phyloP scores from a whole-genome alignment of 225 moss, liverwort and hornwort genomes.

The Antitrichia curtipendula region DNA sequence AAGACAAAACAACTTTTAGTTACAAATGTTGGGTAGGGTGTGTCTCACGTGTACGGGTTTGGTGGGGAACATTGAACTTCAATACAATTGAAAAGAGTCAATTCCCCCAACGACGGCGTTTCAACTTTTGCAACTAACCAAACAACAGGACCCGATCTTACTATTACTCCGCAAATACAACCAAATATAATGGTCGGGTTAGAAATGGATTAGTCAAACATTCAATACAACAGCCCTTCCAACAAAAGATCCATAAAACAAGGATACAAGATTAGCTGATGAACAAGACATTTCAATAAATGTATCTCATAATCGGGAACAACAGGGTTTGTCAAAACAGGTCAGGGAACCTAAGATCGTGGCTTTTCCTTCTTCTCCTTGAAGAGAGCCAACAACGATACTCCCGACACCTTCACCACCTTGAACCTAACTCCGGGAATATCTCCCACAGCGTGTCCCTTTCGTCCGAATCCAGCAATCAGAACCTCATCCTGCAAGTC shows the following conservation, averaged over 20 bases:
- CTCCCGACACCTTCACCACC: background rate
- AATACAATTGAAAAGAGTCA: background rate
- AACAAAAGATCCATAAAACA: background rate
- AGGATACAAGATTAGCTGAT: background rate
- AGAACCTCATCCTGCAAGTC: background rate
- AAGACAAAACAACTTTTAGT: background rate
- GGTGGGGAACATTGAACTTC: background rate
- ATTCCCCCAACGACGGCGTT: background rate
- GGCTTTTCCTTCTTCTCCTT: background rate
- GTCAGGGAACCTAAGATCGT: background rate
- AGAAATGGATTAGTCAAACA: background rate
- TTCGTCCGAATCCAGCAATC: background rate
- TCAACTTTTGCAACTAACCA: background rate
- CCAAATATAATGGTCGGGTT: background rate
- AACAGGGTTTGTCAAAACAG: background rate
- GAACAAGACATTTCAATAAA: conserved; percentile 5
- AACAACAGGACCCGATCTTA: background rate
- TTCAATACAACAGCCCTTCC: background rate
- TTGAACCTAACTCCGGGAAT: background rate
- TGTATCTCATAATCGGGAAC: background rate
- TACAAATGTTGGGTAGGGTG: background rate
- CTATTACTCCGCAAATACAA: background rate
- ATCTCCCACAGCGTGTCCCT: background rate
- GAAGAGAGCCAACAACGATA: background rate
- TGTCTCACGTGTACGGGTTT: background rate